Evolutionary conservation across 2,329 filamentous ascomycete species (phyloP).

Genomic region (Ilyonectria sp.): DNA sequence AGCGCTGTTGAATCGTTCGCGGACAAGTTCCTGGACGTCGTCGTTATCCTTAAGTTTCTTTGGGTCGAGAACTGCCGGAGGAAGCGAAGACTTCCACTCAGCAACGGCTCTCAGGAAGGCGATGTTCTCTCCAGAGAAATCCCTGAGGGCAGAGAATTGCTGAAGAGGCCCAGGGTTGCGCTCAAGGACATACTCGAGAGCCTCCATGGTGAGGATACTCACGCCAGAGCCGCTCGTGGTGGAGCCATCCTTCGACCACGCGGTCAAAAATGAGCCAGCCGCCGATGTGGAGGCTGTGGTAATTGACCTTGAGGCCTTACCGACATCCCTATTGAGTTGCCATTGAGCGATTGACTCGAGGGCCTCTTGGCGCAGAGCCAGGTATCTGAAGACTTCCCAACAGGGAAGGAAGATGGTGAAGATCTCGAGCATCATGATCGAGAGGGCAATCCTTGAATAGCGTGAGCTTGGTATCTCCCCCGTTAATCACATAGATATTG

Average conservation of each 20-base stretch:
- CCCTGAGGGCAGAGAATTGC: conserved; percentile 74
- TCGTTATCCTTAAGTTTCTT: conserved; percentile 39
- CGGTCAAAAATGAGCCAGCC: conserved; percentile 55
- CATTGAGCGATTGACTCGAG: conserved; percentile 65
- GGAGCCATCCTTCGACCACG: conserved; percentile 54
- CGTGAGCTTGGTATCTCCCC: not conserved
- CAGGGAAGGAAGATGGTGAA: conserved; percentile 76
- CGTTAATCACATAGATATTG: not conserved
- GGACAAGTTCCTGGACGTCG: conserved; percentile 53
- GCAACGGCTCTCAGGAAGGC: conserved; percentile 73
- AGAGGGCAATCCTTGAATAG: conserved; percentile 66
- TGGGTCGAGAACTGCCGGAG: conserved; percentile 43
- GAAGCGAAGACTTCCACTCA: conserved; percentile 56
- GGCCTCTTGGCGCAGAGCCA: conserved; percentile 62
- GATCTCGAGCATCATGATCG: conserved; percentile 74
- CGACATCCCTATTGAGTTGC: conserved; percentile 58
- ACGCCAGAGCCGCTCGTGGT: conserved; percentile 52
- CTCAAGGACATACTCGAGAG: conserved; percentile 69
- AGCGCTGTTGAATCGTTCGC: conserved; percentile 71
- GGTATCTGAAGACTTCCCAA: conserved; percentile 67
- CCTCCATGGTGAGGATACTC: conserved; percentile 53
- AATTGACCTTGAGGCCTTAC: conserved; percentile 52
- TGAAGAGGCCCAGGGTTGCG: conserved; percentile 73
- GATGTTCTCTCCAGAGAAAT: conserved; percentile 80
- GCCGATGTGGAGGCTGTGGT: conserved; percentile 52